Conservation (phyloP, 495 filamentous ascomycete genomes). For the Aspergillus conjunctus region DNA sequence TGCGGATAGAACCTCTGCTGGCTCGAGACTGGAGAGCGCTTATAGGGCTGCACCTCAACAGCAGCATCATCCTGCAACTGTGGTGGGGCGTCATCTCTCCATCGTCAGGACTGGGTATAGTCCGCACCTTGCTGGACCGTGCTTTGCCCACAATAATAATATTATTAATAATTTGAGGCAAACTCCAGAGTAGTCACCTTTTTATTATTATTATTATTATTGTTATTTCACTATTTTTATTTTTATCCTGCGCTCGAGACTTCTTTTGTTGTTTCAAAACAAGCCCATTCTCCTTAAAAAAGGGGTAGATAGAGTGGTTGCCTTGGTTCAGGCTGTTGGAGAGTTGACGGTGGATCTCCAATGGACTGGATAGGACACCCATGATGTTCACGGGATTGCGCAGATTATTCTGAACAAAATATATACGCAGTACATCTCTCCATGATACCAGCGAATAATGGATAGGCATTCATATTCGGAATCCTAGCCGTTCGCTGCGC, state of each 20-base stretch:
- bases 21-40: background rate
- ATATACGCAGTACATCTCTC: no score
- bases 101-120: background rate
- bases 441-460: no score
- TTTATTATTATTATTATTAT: background rate
- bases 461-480: background rate
- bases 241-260: background rate
- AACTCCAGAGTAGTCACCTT: no score
- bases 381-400: background rate
- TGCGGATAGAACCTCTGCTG: background rate
- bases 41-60: constrained; percentile 4
- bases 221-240: background rate
- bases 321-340: background rate
- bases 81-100: constrained; percentile 2
- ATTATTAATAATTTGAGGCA: constrained; percentile 1
- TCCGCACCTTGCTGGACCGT: constrained; percentile 7
- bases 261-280: no score
- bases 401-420: background rate
- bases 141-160: constrained; percentile 7
- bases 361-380: background rate
- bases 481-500: background rate
- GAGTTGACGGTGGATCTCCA: background rate
- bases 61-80: background rate
- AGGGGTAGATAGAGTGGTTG: background rate
- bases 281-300: background rate